A percentile compares a stretch with the other conserved stretches of the same genome.
These are phyloP conservation scores for Secale cereale DNA, from an alignment of 176 grass and related monocot species.

Conservation along the genomic window DNA sequence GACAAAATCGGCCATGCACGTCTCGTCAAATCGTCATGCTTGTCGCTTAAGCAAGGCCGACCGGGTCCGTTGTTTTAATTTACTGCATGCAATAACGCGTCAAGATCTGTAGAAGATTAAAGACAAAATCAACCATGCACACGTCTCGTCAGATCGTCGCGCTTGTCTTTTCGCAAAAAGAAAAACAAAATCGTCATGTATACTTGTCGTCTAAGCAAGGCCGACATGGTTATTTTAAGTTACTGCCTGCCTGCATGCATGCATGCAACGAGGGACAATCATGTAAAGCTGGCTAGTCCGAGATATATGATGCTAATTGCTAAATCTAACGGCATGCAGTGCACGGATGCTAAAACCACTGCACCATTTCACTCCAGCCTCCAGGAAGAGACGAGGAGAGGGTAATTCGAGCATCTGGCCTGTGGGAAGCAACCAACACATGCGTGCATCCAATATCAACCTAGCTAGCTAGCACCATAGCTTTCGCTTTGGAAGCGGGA, in stretches of 20 bases:
- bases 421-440: background rate
- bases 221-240: background rate
- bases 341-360: too few species aligned
- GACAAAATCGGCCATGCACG: background rate
- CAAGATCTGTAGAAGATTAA: background rate
- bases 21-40: background rate
- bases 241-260: background rate
- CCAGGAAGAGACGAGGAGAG: background rate
- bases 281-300: background rate
- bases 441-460: background rate
- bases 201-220: background rate
- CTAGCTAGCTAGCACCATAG: background rate
- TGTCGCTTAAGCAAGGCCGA: background rate
- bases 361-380: background rate
- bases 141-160: background rate
- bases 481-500: constrained; percentile 10
- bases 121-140: background rate
- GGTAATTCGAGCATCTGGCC: background rate
- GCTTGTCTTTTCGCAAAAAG: too few species aligned
- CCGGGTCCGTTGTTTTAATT: background rate
- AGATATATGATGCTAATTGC: background rate
- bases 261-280: background rate
- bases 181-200: background rate
- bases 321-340: background rate
- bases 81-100: background rate